phyloP scores from a whole-genome alignment of 371 early-diverging fungal genomes.

The Rozella allomycis region DNA sequence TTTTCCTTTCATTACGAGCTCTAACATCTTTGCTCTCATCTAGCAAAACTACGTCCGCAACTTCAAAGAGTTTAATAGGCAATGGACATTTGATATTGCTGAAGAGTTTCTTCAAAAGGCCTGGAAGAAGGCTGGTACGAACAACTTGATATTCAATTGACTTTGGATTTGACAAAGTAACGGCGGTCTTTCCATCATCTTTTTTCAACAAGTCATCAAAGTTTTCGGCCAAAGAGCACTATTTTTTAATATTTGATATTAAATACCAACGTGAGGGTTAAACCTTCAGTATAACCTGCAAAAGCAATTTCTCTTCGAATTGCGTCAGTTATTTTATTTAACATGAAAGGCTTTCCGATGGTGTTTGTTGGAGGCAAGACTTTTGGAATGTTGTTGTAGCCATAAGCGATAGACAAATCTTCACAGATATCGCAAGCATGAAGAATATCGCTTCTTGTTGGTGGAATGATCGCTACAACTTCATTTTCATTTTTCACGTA shows the following conservation, averaged over 20 bases:
- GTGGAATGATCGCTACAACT: slow-evolving; percentile 62
- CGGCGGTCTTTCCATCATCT: slow-evolving; percentile 55
- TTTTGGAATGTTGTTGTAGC: slow-evolving; percentile 84
- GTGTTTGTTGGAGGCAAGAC: slow-evolving; percentile 59
- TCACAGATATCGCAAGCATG: slow-evolving; percentile 97
- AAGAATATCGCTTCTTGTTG: slow-evolving; percentile 87
- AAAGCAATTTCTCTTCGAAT: slow-evolving; percentile 76
- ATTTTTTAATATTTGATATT: slow-evolving; percentile 2
- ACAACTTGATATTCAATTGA: slow-evolving; percentile 82
- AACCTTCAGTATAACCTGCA: slow-evolving; percentile 85
- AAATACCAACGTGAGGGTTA: slow-evolving; percentile 82
- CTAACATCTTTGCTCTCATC: slow-evolving; percentile 53
- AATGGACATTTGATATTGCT: slow-evolving; percentile 76
- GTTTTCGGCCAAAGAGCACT: slow-evolving; percentile 92
- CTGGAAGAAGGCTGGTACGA: slow-evolving; percentile 81
- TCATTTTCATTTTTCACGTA: slow-evolving; percentile 25
- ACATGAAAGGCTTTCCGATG: slow-evolving; percentile 63
- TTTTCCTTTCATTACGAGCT: slow-evolving; percentile 73
- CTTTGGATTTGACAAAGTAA: slow-evolving; percentile 86
- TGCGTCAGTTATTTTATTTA: slow-evolving; percentile 83
- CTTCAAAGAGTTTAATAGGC: slow-evolving; percentile 93
- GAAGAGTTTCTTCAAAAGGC: slow-evolving; percentile 83
- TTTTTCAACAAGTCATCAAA: slow-evolving; percentile 57
- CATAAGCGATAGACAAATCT: slow-evolving; percentile 97
- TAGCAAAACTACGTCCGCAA: slow-evolving; percentile 83